Conservation (phyloP, 306 rosid species). For the Cucurbita argyrosperma region DNA sequence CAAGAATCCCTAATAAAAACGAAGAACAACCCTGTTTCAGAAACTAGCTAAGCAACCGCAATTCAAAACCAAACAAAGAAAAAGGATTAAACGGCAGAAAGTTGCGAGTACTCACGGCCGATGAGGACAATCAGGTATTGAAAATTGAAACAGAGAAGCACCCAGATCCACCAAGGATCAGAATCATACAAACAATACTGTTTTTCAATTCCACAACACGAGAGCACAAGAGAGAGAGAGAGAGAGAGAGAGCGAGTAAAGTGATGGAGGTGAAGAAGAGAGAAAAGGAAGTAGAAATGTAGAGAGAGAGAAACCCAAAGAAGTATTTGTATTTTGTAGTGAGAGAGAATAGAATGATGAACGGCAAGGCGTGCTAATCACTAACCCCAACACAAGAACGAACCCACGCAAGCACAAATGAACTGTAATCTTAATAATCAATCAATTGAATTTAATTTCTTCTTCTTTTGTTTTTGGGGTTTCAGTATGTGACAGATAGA, state of each 20-base stretch:
- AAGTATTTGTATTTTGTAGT: background rate
- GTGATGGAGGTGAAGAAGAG: conserved; percentile 2
- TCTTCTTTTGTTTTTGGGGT: background rate
- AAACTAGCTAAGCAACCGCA: background rate
- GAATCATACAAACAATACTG: conserved; percentile 23
- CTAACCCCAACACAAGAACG: conserved; percentile 54
- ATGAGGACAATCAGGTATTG: background rate
- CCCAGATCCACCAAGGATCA: conserved; percentile 7
- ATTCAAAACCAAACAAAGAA: background rate
- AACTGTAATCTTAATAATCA: conserved; percentile 34
- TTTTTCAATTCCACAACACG: conserved; percentile 14
- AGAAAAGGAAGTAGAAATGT: background rate
- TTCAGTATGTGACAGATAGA: background rate
- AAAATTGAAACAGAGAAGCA: background rate
- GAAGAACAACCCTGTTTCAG: background rate
- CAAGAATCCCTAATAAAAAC: background rate
- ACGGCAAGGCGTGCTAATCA: conserved; percentile 97
- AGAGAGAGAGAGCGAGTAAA: conserved; percentile 5
- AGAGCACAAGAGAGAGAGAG: background rate
- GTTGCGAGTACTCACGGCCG: conserved; percentile 15
- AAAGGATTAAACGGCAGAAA: background rate
- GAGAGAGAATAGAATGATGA: conserved; percentile 45
- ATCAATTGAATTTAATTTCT: background rate
- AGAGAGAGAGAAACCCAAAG: conserved; percentile 15
- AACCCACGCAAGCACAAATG: conserved; percentile 29